Base-by-base conservation (phyloP, 495 filamentous ascomycete species). In the Aspergillus diversus region DNA sequence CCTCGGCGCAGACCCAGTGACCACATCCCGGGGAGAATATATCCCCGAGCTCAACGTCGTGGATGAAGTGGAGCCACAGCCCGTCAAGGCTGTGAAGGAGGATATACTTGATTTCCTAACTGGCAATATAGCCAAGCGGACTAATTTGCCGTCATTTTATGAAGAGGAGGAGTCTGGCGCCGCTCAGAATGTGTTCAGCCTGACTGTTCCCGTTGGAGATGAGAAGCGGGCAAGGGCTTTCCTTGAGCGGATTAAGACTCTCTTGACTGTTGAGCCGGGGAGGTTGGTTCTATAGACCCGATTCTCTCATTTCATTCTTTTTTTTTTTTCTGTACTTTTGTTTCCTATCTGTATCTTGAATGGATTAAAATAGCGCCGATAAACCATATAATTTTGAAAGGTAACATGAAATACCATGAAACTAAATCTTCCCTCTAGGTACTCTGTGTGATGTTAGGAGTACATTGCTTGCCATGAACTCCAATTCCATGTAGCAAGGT, bases 181-280 rank as follows among this genome's bases (percentile, higher is more conserved):
- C 5, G 83, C 89, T n/a, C 79, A 80, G 2, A 96, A 97, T 76
- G 77, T 92, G 0, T 93, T 97, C 70, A 92, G 88, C 70, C 76
- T 97, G 60, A 87, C 75, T 33, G 92, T 93, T 0, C 86, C 87
- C 17, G 86, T 81, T 68, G 83, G 81, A 6, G 95, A 99, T 69
- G 91, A 93, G 83, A 84, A 84, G 75, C 79, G 94, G 67, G 95
- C 90, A 9, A 82, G 80, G 71, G 80, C 87, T 3, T 99, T 97
- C 78, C 73, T 99, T 58, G 89, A 91, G 74, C 86, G 91, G 52
- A 79, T 97, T 39, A 96, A 96, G 85, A 77, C 78, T 17, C 83
- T 92, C 27, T 76, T 99, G 67, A 94, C 95, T 75, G 83, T 80
- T 50, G 90, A 97, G 76, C 93, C 95, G 15, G 93, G 88, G 16